Evolutionary conservation across 768 basidiomycete genomes (phyloP).

Genomic region (Trametopsis cervina): DNA sequence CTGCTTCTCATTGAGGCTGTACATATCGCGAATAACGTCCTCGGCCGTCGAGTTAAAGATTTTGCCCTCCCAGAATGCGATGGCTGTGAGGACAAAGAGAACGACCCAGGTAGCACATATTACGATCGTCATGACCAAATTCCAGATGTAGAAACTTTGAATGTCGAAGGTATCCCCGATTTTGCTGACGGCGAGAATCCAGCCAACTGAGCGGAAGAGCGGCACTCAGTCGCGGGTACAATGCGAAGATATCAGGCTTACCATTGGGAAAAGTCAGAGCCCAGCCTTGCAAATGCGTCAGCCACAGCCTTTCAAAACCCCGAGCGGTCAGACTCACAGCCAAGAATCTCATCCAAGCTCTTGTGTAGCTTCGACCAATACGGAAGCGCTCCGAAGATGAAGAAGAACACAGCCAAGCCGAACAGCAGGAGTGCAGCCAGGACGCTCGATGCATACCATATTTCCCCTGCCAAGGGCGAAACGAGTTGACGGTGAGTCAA

Average conservation of each 20-base stretch:
- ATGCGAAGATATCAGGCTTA: conserved; percentile 12
- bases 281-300: conserved; percentile 27
- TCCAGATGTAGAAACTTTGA: conserved; percentile 31
- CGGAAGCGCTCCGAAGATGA: conserved; percentile 36
- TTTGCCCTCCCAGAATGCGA: conserved; percentile 36
- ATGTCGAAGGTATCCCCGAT: conserved; percentile 37
- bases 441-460: conserved; percentile 38
- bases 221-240: neutral
- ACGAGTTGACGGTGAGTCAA: conserved; percentile 26
- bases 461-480: conserved; percentile 33
- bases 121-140: conserved; percentile 33
- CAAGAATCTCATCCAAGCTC: conserved; percentile 37
- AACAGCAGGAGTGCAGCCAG: conserved; percentile 34
- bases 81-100: conserved; percentile 33
- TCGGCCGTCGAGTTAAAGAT: conserved; percentile 36
- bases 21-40: conserved; percentile 34
- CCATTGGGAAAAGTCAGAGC: conserved; percentile 41
- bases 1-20: conserved; percentile 1
- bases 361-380: conserved; percentile 46
- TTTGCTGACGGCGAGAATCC: conserved; percentile 36
- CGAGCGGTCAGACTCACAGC: conserved; percentile 26
- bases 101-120: conserved; percentile 36
- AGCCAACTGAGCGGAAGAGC: conserved; percentile 26
- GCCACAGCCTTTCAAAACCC: neutral
- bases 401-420: conserved; percentile 41